Conservation (phyloP, 805 yeast species). For the Wickerhamiella siamensis region DNA sequence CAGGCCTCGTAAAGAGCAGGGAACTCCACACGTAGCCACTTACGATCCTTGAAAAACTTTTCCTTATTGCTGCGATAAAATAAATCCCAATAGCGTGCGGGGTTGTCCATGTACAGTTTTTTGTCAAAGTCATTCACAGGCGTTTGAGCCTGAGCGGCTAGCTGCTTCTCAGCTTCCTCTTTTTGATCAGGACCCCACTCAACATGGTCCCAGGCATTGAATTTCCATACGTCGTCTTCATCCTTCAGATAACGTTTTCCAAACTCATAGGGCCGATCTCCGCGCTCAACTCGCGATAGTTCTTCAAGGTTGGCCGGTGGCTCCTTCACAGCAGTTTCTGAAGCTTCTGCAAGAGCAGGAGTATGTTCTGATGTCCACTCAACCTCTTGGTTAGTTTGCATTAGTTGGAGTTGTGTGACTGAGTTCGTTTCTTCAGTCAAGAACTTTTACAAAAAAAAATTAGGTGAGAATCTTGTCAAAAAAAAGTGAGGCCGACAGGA, state of each 20-base stretch:
- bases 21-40: constrained; percentile 91
- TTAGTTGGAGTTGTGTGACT: too few species aligned
- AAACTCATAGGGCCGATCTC: constrained; percentile 81
- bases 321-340: background rate
- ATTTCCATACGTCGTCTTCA: constrained; percentile 68
- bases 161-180: constrained; percentile 56
- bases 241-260: constrained; percentile 69
- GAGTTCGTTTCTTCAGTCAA: too few species aligned
- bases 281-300: constrained; percentile 31
- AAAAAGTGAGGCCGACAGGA: constrained; percentile 4
- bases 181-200: constrained; percentile 93
- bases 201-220: constrained; percentile 94
- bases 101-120: constrained; percentile 58
- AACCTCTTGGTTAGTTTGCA: background rate
- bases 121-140: constrained; percentile 89
- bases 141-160: constrained; percentile 54
- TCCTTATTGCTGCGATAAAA: constrained; percentile 83
- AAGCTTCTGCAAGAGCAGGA: background rate
- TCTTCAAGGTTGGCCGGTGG: constrained; percentile 3
- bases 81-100: constrained; percentile 89
- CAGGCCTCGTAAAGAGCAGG: constrained; percentile 74
- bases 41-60: constrained; percentile 91
- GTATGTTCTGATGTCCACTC: constrained; percentile 1
- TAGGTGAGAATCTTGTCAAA: too few species aligned
- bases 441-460: background rate